phyloP scores from a whole-genome alignment of 768 basidiomycete genomes.

The Phaffia tasmanica region DNA sequence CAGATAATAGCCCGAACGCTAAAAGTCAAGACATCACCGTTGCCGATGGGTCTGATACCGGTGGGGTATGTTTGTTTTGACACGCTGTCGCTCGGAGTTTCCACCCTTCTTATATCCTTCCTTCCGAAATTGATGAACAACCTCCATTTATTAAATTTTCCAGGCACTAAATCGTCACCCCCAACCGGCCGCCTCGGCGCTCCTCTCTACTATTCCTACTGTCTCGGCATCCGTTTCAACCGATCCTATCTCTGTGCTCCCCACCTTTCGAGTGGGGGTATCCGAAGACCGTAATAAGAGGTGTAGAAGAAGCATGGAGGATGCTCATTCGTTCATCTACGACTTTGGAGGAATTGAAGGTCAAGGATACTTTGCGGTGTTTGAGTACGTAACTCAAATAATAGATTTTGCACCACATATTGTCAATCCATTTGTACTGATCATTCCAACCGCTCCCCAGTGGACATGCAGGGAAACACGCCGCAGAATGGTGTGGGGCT shows the following conservation, averaged over 20 bases:
- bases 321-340: slow-evolving; percentile 89
- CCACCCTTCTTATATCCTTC: slow-evolving; percentile 3
- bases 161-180: not conserved
- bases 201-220: slow-evolving; percentile 51
- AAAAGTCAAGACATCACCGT: slow-evolving; percentile 69
- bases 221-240: slow-evolving; percentile 5
- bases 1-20: slow-evolving; percentile 45
- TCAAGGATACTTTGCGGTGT: slow-evolving; percentile 96
- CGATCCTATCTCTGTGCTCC: slow-evolving; percentile 12
- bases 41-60: slow-evolving; percentile 62
- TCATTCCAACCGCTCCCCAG: slow-evolving; percentile 20
- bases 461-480: slow-evolving; percentile 96
- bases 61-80: slow-evolving; percentile 49
- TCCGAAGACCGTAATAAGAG: slow-evolving; percentile 70
- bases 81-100: not conserved
- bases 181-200: slow-evolving; percentile 44
- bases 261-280: slow-evolving; percentile 56
- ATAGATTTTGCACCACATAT: not conserved
- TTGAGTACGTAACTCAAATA: slow-evolving; percentile 46
- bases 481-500: slow-evolving; percentile 95
- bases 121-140: not conserved
- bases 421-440: not conserved
- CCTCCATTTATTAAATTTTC: too few relatives aligned
- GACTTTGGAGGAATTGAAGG: slow-evolving; percentile 84
- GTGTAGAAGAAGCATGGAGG: slow-evolving; percentile 87